Percentiles rank a stretch among this genome's conserved stretches.
Conservation (phyloP, 371 early-diverging fungal species). For the Mortierella sp. region DNA sequence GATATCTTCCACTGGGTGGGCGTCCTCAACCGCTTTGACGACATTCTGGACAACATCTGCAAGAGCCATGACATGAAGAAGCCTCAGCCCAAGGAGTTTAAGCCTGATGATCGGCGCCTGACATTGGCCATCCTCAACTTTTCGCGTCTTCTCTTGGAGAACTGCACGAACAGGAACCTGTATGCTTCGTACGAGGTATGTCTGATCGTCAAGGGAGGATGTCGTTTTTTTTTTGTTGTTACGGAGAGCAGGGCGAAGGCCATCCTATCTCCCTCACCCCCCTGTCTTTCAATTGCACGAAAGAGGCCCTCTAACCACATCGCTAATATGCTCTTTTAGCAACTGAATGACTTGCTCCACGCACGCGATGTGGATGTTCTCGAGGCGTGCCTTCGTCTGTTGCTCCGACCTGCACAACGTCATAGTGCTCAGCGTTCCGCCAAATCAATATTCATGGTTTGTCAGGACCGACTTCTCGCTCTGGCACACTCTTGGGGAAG, state of each 20-base stretch:
- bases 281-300: background rate
- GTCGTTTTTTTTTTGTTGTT: too few species aligned
- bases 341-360: conserved; percentile 74
- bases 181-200: conserved; percentile 93
- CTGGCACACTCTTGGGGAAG: conserved; percentile 70
- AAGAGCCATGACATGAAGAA: conserved; percentile 70
- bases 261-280: too few species aligned
- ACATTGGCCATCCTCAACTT: conserved; percentile 80
- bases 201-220: background rate
- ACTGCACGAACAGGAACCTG: conserved; percentile 93
- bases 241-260: too few species aligned
- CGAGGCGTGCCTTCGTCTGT: conserved; percentile 74
- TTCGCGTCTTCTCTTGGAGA: conserved; percentile 88
- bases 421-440: conserved; percentile 76
- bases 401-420: conserved; percentile 87
- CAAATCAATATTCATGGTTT: conserved; percentile 68
- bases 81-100: conserved; percentile 70
- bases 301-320: too few species aligned
- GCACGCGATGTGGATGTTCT: conserved; percentile 81
- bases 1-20: conserved; percentile 95
- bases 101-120: conserved; percentile 60
- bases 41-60: conserved; percentile 76
- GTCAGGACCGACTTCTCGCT: conserved; percentile 72
- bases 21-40: conserved; percentile 93
- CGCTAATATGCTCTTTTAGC: conserved; percentile 60